These are phyloP conservation scores for Craterostigma plantagineum DNA, from an alignment of 257 asterid species.

Conservation along the genomic window DNA sequence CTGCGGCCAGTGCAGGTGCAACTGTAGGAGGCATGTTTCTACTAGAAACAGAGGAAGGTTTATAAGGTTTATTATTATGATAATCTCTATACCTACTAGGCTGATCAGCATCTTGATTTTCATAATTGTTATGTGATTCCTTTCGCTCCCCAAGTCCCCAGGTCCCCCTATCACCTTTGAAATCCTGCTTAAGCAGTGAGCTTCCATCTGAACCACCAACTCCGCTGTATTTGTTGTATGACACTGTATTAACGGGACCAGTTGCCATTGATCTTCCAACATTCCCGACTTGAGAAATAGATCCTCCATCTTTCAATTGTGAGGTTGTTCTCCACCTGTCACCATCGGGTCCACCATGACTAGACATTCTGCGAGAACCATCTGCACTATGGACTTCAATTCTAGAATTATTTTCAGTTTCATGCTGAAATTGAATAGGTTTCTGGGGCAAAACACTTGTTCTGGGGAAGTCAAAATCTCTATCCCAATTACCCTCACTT, in stretches of 20 bases:
- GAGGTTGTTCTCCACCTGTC: constrained; percentile 42
- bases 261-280: constrained; percentile 22
- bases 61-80: constrained; percentile 21
- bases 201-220: constrained; percentile 23
- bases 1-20: constrained; percentile 28
- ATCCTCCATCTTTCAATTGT: constrained; percentile 22
- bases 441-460: constrained; percentile 45
- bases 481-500: constrained; percentile 56
- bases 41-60: constrained; percentile 28
- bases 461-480: constrained; percentile 69
- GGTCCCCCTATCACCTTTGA: constrained; percentile 38
- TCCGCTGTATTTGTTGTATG: constrained; percentile 36
- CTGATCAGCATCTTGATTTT: constrained; percentile 29
- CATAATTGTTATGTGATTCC: constrained; percentile 32
- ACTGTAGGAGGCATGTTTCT: constrained; percentile 26
- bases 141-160: constrained; percentile 23
- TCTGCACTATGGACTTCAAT: constrained; percentile 42
- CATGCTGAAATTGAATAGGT: constrained; percentile 30
- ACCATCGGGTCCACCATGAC: constrained; percentile 44
- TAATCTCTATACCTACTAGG: constrained; percentile 30
- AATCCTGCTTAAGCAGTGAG: constrained; percentile 24
- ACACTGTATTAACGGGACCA: constrained; percentile 21
- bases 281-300: constrained; percentile 19
- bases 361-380: constrained; percentile 25
- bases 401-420: constrained; percentile 35